Percentiles rank a stretch among this genome's conserved stretches.
Conservation (phyloP, 192 early-diverging fungal genomes). For the Coemansia sp. region DNA sequence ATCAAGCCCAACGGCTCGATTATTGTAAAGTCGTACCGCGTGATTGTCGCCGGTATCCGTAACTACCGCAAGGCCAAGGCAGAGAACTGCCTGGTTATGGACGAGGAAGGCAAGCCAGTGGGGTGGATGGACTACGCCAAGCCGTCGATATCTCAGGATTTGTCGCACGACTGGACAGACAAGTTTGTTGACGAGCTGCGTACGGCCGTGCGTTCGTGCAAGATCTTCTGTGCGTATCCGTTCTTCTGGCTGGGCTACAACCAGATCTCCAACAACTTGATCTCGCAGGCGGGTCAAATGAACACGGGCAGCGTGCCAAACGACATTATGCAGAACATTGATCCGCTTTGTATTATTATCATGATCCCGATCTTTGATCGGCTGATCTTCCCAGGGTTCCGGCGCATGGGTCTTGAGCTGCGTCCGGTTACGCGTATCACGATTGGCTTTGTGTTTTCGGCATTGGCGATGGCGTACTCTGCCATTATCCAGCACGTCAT, state of each 20-base stretch:
- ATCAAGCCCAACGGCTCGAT: conserved; percentile 60
- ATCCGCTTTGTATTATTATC: conserved; percentile 59
- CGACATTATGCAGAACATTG: conserved; percentile 64
- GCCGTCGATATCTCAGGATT: conserved; percentile 46
- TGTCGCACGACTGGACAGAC: conserved; percentile 63
- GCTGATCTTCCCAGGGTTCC: conserved; percentile 59
- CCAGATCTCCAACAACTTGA: conserved; percentile 66
- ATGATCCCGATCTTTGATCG: conserved; percentile 60
- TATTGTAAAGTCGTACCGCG: conserved; percentile 53
- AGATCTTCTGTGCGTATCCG: conserved; percentile 69
- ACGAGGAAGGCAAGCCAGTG: conserved; percentile 25
- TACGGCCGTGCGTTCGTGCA: conserved; percentile 61
- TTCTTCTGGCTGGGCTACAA: conserved; percentile 74
- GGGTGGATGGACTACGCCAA: conserved; percentile 62
- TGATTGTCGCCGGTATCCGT: conserved; percentile 24
- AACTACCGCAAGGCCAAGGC: conserved; percentile 39
- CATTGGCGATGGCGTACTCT: conserved; percentile 60
- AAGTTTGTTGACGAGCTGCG: conserved; percentile 70
- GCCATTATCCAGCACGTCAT: conserved; percentile 61
- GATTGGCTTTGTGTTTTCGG: conserved; percentile 57
- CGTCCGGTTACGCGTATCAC: conserved; percentile 60
- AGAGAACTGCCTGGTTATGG: conserved; percentile 28
- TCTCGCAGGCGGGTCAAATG: conserved; percentile 66
- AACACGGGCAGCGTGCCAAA: conserved; percentile 58
- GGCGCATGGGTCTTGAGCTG: conserved; percentile 56